Evolutionary conservation across 257 asterid species (phyloP).

Genomic region (Jacaranda copaia): DNA sequence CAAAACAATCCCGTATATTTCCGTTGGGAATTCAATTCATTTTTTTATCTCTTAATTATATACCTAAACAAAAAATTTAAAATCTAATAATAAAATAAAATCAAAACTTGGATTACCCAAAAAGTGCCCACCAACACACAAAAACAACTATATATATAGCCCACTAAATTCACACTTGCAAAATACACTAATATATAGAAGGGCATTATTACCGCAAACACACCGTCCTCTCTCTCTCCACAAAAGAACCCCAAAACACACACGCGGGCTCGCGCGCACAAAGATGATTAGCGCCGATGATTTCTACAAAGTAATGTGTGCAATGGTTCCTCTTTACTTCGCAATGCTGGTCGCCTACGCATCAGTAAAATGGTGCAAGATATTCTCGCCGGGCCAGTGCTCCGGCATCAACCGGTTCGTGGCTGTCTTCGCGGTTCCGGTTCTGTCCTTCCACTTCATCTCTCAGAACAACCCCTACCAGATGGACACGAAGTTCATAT

Average conservation of each 20-base stretch:
- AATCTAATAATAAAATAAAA: too few species aligned
- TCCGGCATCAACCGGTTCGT: conserved; percentile 81
- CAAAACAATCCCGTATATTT: too few species aligned
- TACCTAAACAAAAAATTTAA: too few species aligned
- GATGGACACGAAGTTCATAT: conserved; percentile 66
- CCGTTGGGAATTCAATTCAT: too few species aligned
- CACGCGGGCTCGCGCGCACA: not conserved
- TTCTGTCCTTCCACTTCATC: conserved; percentile 78
- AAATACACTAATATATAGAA: too few species aligned
- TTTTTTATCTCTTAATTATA: too few species aligned
- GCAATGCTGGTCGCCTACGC: conserved; percentile 74
- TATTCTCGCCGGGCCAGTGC: conserved; percentile 81
- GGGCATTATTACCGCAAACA: not conserved
- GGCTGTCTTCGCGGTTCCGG: conserved; percentile 74
- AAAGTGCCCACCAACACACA: too few species aligned
- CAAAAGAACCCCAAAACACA: not conserved
- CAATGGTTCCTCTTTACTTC: conserved; percentile 75
- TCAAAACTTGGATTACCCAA: too few species aligned
- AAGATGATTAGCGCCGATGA: conserved; percentile 62
- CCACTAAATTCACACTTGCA: too few species aligned
- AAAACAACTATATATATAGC: too few species aligned
- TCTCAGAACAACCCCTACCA: conserved; percentile 74
- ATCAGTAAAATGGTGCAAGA: conserved; percentile 69
- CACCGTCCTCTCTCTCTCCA: not conserved
- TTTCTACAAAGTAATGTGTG: conserved; percentile 75